A percentile compares a stretch with the other conserved stretches of the same genome.
phyloP scores from a whole-genome alignment of 306 rosid genomes.

The Vigna unguiculata region DNA sequence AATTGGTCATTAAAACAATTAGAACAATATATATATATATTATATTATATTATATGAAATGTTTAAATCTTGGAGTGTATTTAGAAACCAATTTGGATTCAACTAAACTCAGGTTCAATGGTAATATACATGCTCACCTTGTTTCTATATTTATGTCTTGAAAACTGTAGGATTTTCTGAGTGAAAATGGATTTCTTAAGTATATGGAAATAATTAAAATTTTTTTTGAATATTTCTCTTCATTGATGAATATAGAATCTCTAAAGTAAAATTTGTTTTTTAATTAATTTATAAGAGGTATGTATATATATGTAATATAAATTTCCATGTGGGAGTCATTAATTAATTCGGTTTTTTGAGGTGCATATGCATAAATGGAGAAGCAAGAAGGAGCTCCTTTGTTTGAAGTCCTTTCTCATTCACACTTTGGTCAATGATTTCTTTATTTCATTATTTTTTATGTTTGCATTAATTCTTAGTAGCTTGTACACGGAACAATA shows the following conservation, averaged over 20 bases:
- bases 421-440: conserved; percentile 52
- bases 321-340: conserved; percentile 40
- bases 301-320: neutral
- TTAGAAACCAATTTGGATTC: too few species aligned
- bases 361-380: conserved; percentile 46
- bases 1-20: too few species aligned
- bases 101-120: too few species aligned
- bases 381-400: conserved; percentile 61
- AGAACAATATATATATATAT: too few species aligned
- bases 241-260: too few species aligned
- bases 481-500: conserved; percentile 24
- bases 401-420: conserved; percentile 52
- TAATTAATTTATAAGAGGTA: too few species aligned
- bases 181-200: neutral
- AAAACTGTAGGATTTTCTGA: neutral
- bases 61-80: too few species aligned
- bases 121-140: too few species aligned
- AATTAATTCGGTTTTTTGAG: conserved; percentile 48
- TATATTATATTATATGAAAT: too few species aligned
- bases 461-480: neutral
- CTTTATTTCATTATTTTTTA: neutral
- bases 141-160: neutral
- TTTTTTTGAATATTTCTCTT: too few species aligned
- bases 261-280: too few species aligned
- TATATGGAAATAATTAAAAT: neutral